phyloP scores from a whole-genome alignment of 768 basidiomycete species.

The Tylopilus sp. region DNA sequence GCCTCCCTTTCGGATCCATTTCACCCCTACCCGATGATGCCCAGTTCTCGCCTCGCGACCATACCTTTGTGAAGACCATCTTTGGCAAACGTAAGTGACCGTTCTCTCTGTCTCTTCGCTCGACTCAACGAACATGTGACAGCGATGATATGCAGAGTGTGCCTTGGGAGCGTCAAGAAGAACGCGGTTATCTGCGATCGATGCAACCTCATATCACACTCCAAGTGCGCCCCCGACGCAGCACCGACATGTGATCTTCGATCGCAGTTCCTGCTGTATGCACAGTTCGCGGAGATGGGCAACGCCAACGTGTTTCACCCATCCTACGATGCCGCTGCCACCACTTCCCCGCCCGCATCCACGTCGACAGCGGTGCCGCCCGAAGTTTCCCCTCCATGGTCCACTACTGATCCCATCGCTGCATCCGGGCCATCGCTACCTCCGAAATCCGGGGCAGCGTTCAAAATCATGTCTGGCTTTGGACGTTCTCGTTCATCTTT shows the following conservation, averaged over 20 bases:
- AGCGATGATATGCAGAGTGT: slow-evolving; percentile 90
- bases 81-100: slow-evolving; percentile 80
- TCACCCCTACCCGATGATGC: slow-evolving; percentile 32
- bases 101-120: background rate
- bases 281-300: slow-evolving; percentile 72
- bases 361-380: slow-evolving; percentile 45
- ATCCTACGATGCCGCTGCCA: slow-evolving; percentile 42
- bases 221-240: slow-evolving; percentile 69
- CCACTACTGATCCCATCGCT: slow-evolving; percentile 43
- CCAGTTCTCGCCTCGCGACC: slow-evolving; percentile 59
- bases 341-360: background rate
- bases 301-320: slow-evolving; percentile 43
- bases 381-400: slow-evolving; percentile 51
- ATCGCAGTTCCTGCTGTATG: slow-evolving; percentile 73
- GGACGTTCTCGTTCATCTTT: slow-evolving; percentile 62
- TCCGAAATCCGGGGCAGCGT: slow-evolving; percentile 52
- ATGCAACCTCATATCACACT: slow-evolving; percentile 87
- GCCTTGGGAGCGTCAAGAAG: slow-evolving; percentile 76
- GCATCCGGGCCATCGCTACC: slow-evolving; percentile 19
- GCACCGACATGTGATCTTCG: slow-evolving; percentile 81
- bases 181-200: slow-evolving; percentile 83
- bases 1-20: slow-evolving; percentile 36
- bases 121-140: slow-evolving; percentile 9
- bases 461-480: slow-evolving; percentile 63
- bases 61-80: slow-evolving; percentile 87